Evolutionary conservation across 169 alveolate genomes (phyloP).

Genomic region (Theileria parva): DNA sequence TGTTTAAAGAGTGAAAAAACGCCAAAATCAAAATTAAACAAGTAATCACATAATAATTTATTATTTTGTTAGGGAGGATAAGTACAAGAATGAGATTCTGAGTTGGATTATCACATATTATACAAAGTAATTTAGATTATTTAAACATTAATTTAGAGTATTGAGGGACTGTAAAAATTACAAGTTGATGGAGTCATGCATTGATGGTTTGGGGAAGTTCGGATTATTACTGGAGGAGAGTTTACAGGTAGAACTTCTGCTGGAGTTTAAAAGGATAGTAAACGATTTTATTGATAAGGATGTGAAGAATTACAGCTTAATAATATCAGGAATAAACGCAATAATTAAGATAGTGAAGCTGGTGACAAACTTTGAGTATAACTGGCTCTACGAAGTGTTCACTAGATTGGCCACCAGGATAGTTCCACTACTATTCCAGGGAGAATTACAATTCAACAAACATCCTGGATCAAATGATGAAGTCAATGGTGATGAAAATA

Average conservation of each 20-base stretch:
- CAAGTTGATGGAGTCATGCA: slow-evolving; percentile 34
- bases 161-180: slow-evolving; percentile 29
- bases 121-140: background rate
- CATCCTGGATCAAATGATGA: background rate
- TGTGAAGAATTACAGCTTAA: slow-evolving; percentile 12
- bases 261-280: slow-evolving; percentile 30
- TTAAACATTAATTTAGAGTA: slow-evolving; percentile 14
- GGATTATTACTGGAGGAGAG: slow-evolving; percentile 44
- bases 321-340: slow-evolving; percentile 21
- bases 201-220: slow-evolving; percentile 36
- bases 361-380: slow-evolving; percentile 23
- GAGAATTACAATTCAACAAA: slow-evolving; percentile 13
- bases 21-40: background rate
- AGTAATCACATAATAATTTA: background rate
- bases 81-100: slow-evolving; percentile 42
- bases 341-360: slow-evolving; percentile 29
- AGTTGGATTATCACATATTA: slow-evolving; percentile 27
- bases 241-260: slow-evolving; percentile 47
- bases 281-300: background rate
- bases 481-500: too few species aligned
- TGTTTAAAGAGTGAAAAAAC: background rate
- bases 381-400: slow-evolving; percentile 55
- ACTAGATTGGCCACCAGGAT: slow-evolving; percentile 31
- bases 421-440: slow-evolving; percentile 54
- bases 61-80: slow-evolving; percentile 10